phyloP scores from a whole-genome alignment of 192 early-diverging fungal species.

The Oehlia diaphana region DNA sequence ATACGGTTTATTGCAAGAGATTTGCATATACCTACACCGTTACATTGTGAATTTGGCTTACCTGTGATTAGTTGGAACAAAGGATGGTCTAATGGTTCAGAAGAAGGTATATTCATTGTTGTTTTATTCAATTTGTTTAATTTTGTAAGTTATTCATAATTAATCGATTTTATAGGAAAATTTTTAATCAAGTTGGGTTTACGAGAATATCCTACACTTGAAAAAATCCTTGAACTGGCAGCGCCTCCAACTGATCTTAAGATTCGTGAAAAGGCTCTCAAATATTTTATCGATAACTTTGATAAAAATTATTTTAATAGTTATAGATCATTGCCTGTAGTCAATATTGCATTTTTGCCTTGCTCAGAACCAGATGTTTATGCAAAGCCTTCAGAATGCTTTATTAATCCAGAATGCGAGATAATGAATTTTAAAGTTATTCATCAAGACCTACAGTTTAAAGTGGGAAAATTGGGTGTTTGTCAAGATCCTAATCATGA shows the following conservation, averaged over 20 bases:
- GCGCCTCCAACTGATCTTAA: constrained; percentile 31
- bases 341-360: constrained; percentile 65
- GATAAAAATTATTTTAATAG: constrained; percentile 48
- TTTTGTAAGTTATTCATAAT: no score
- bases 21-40: constrained; percentile 67
- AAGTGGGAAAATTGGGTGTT: constrained; percentile 66
- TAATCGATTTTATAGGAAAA: constrained; percentile 29
- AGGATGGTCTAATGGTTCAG: constrained; percentile 31
- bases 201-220: constrained; percentile 40
- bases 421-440: constrained; percentile 72
- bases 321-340: constrained; percentile 48
- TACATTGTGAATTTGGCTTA: constrained; percentile 53
- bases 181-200: constrained; percentile 54
- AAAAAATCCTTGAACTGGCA: constrained; percentile 43
- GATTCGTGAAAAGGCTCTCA: constrained; percentile 54
- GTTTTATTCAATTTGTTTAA: no score
- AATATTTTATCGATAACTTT: constrained; percentile 74
- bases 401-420: constrained; percentile 53
- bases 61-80: constrained; percentile 70
- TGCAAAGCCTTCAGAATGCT: constrained; percentile 67
- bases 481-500: constrained; percentile 52
- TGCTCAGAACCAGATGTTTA: constrained; percentile 42
- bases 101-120: constrained; percentile 32
- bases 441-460: constrained; percentile 47
- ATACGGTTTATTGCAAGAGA: constrained; percentile 58